Base-by-base conservation (phyloP, 2,329 filamentous ascomycete genomes). In the Neofusicoccum ribis region DNA sequence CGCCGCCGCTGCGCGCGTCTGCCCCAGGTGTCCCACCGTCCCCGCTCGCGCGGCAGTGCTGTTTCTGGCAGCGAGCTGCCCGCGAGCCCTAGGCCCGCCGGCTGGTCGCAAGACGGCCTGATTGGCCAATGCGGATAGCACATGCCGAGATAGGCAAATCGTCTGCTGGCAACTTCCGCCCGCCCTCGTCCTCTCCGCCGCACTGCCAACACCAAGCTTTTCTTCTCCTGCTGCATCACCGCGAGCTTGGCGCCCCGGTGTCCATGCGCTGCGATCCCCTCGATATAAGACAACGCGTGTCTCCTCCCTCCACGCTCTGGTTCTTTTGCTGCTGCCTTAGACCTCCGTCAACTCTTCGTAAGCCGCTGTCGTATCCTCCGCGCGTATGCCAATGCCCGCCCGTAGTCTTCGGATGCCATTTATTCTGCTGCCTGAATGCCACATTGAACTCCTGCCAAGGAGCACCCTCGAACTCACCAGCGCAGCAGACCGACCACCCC, bases 121-220 rank as follows among this genome's bases (percentile, higher is more conserved):
- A 56, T 58, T 58, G 52, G 52, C 52, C 52, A 58, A 58, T 58
- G 52, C 52, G 52, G 20, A 27, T 41, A 44, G 37, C 52, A 44
- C 15, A n/a, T 43, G 52, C 52, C 52, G 52, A 31, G 14, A 27
- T 27, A 23, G 52, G 52, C 36, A 58, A 58, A 2, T 39, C 52
- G 8, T 51, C 31, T 43, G 14, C 27, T 37, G 49, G 49, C 14
- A 36, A 51, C 49, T 51, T 39, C 11, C 51, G n/a, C 51, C 17
- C 20, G 37, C 39, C 52, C 14, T 27, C 20, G 14, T 2, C n/a
- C 37, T 12, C 15, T 37, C 31, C 34, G 8, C 31, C 2, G 46
- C 31, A 14, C 50, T 23, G 12, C 34, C 20, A 58, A 58, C 52
- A 44, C 52, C 52, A 58, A 31, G 52, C 52, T 58, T 31, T 43